Conservation (phyloP, 2,329 filamentous ascomycete genomes). For the Sporothrix protearum region DNA sequence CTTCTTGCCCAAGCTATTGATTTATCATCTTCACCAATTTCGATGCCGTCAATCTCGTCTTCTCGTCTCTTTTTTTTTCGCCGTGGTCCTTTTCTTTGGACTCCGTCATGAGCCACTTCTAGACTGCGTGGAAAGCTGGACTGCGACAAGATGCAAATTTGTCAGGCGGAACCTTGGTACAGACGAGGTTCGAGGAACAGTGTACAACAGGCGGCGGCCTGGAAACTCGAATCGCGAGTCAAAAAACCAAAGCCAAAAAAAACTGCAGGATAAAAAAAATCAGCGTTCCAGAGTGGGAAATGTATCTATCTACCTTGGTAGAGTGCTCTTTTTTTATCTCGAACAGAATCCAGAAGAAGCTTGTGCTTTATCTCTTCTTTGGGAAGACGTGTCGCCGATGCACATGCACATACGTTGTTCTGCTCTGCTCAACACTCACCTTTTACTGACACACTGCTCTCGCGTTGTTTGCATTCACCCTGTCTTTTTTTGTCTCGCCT, state of each 20-base stretch:
- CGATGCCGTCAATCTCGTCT: background rate
- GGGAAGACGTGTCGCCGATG: background rate
- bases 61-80: background rate
- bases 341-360: background rate
- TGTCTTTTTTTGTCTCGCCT: background rate
- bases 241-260: background rate
- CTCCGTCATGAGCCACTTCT: background rate
- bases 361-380: background rate
- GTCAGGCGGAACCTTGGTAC: background rate
- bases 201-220: background rate
- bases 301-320: slow-evolving; percentile 11
- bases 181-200: background rate
- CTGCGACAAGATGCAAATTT: background rate
- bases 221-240: background rate
- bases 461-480: background rate
- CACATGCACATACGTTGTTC: background rate
- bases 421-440: background rate
- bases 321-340: slow-evolving; percentile 2
- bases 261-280: background rate
- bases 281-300: background rate
- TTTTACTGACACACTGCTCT: background rate
- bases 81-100: background rate
- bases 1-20: background rate
- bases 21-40: background rate
- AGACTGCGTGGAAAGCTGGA: slow-evolving; percentile 3